Conservation (phyloP, 2,329 filamentous ascomycete species). For the Biscogniauxia mediterranea region DNA sequence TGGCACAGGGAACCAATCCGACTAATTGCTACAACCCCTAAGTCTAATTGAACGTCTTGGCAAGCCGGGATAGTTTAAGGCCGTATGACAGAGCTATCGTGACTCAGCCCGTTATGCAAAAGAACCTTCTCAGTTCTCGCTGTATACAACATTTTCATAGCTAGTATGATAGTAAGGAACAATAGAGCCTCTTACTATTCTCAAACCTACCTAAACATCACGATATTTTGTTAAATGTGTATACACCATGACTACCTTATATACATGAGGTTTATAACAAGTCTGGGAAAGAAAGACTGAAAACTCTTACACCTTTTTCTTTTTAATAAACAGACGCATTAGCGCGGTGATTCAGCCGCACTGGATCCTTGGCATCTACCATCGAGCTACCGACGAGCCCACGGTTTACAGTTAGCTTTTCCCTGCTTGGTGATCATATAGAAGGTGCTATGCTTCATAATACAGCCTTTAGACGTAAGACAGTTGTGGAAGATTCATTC, state of each 20-base stretch:
- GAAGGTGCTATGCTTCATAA: not conserved
- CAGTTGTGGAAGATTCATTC: not conserved
- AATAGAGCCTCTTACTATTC: too few relatives aligned
- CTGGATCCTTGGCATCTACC: not conserved
- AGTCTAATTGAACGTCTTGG: not conserved
- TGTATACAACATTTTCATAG: too few relatives aligned
- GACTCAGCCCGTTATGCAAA: not conserved
- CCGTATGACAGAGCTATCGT: not conserved
- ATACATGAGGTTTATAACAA: not conserved
- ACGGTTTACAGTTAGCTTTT: not conserved
- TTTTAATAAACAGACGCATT: not conserved
- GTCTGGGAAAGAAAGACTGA: not conserved
- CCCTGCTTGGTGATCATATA: not conserved
- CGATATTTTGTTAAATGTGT: too few relatives aligned
- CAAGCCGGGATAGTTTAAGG: not conserved
- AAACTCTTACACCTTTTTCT: not conserved
- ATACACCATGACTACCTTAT: too few relatives aligned
- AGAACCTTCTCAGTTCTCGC: not conserved
- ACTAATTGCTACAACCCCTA: not conserved
- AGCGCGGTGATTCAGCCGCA: not conserved
- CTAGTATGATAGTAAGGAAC: too few relatives aligned
- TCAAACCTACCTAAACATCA: too few relatives aligned
- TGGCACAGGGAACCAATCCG: not conserved
- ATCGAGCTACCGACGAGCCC: not conserved
- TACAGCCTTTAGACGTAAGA: not conserved